These are phyloP conservation scores for Ustilago crameri DNA, from an alignment of 1,284 basidiomycete genomes.

Conservation along the genomic window DNA sequence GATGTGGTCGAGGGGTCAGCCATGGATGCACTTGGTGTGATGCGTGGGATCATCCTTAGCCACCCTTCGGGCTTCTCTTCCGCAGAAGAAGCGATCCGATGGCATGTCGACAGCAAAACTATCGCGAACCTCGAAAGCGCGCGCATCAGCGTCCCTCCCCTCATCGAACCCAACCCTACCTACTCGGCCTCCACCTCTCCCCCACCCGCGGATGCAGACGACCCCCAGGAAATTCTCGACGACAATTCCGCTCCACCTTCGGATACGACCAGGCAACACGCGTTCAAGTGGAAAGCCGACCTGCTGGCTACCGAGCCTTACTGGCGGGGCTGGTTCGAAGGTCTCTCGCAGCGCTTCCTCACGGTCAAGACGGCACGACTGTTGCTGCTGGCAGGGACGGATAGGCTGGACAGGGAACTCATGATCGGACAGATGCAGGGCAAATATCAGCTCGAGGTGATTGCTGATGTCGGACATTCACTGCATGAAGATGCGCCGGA, in stretches of 20 bases:
- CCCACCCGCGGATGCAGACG: constrained; percentile 4
- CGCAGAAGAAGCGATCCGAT: constrained; percentile 85
- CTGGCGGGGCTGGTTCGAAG: constrained; percentile 93
- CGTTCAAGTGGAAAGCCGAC: constrained; percentile 81
- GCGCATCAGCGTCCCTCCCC: constrained; percentile 61
- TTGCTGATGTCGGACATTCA: constrained; percentile 88
- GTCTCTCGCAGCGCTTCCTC: constrained; percentile 83
- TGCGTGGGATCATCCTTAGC: constrained; percentile 86
- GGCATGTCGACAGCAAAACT: constrained; percentile 78
- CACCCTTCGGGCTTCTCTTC: constrained; percentile 86
- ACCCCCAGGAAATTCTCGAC: constrained; percentile 25
- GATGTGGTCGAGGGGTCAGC: constrained; percentile 99
- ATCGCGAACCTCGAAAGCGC: constrained; percentile 64
- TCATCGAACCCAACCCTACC: constrained; percentile 46
- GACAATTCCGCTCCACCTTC: neutral
- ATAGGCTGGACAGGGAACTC: constrained; percentile 88
- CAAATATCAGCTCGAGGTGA: constrained; percentile 92
- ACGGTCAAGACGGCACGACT: constrained; percentile 81
- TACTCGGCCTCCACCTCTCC: constrained; percentile 2
- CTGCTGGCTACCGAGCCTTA: constrained; percentile 85
- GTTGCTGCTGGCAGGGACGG: constrained; percentile 89
- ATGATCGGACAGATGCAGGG: constrained; percentile 95
- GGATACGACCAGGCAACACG: neutral
- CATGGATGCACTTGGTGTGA: constrained; percentile 86
- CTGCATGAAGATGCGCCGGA: constrained; percentile 93